These are phyloP conservation scores for Citrus unshiu DNA, from an alignment of 345 rosid genomes.

Conservation along the genomic window DNA sequence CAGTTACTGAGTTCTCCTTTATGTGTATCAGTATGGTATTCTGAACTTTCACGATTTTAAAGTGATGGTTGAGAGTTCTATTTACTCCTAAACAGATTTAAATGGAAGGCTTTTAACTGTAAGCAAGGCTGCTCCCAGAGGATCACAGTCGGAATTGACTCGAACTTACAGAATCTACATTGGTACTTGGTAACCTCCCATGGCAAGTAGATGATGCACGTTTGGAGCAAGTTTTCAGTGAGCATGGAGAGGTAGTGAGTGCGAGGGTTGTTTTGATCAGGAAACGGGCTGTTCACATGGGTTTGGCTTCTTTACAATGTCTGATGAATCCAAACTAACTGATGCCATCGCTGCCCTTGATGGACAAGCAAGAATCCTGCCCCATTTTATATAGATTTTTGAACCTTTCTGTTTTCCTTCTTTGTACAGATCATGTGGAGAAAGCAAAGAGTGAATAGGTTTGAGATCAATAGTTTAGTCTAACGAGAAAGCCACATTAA, in stretches of 20 bases:
- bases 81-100: conserved; percentile 25
- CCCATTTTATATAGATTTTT: background rate
- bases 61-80: background rate
- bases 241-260: conserved; percentile 45
- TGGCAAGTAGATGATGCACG: conserved; percentile 42
- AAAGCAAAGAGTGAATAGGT: background rate
- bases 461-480: background rate
- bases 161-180: conserved; percentile 34
- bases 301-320: conserved; percentile 53
- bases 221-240: conserved; percentile 45
- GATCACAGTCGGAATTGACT: conserved; percentile 31
- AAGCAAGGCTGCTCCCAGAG: conserved; percentile 42
- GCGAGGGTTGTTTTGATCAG: conserved; percentile 46
- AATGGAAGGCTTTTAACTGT: conserved; percentile 43
- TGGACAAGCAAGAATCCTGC: conserved; percentile 38
- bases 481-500: background rate
- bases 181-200: conserved; percentile 50
- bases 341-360: conserved; percentile 58
- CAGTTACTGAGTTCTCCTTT: background rate
- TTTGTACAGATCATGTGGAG: background rate
- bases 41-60: background rate
- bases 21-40: background rate
- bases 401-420: background rate
- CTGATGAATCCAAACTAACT: conserved; percentile 38
- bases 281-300: conserved; percentile 54